These are phyloP conservation scores for Chaetomium tenue DNA, from an alignment of 495 filamentous ascomycete genomes.

Conservation along the genomic window DNA sequence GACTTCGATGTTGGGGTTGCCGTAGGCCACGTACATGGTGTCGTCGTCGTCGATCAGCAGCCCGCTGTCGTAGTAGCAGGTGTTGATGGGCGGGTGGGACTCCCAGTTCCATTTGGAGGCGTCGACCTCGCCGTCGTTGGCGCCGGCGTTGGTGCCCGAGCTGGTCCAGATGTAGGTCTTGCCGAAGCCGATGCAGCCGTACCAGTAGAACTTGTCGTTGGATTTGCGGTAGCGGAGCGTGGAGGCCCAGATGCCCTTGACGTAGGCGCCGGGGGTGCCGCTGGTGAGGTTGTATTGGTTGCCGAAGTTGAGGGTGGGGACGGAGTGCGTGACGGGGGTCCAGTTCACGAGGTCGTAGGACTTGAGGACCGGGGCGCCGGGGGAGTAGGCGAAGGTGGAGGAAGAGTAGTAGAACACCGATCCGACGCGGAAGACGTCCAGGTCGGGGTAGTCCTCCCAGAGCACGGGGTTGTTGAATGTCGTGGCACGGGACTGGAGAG, in stretches of 20 bases:
- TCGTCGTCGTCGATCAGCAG: slow-evolving; percentile 56
- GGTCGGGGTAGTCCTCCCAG: slow-evolving; percentile 36
- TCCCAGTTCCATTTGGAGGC: slow-evolving; percentile 36
- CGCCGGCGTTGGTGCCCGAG: slow-evolving; percentile 29
- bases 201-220: slow-evolving; percentile 54
- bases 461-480: slow-evolving; percentile 45
- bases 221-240: slow-evolving; percentile 51
- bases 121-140: slow-evolving; percentile 22
- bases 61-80: slow-evolving; percentile 60
- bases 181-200: slow-evolving; percentile 52
- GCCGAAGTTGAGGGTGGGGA: slow-evolving; percentile 52
- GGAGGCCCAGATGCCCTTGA: slow-evolving; percentile 56
- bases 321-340: slow-evolving; percentile 54
- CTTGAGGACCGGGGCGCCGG: slow-evolving; percentile 57
- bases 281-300: slow-evolving; percentile 50
- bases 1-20: slow-evolving; percentile 48
- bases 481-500: slow-evolving; percentile 4
- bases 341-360: slow-evolving; percentile 59
- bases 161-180: slow-evolving; percentile 54
- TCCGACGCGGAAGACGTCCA: slow-evolving; percentile 46
- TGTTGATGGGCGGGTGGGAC: slow-evolving; percentile 32
- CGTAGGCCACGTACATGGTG: slow-evolving; percentile 58
- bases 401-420: slow-evolving; percentile 55
- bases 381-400: slow-evolving; percentile 57
- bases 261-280: slow-evolving; percentile 41